Conservation (phyloP, 108 stramenopile species). For the Pseudonitzschia multiseries region DNA sequence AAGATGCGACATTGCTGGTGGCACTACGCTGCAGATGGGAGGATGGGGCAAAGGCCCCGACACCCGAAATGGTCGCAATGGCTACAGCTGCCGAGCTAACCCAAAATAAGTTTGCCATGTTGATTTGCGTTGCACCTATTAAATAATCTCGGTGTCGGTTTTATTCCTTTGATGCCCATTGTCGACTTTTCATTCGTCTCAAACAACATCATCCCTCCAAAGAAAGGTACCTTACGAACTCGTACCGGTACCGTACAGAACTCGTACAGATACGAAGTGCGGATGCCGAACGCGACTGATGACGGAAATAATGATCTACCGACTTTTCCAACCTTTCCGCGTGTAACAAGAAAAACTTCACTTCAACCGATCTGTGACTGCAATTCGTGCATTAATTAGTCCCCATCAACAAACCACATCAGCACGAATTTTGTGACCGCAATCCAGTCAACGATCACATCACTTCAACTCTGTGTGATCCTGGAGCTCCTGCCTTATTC, state of each 20-base stretch:
- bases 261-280: no score
- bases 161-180: background rate
- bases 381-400: background rate
- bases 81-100: background rate
- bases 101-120: conserved; percentile 8
- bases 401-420: background rate
- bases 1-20: background rate
- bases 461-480: background rate
- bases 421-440: background rate
- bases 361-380: conserved; percentile 12
- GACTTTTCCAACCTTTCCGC: background rate
- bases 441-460: background rate
- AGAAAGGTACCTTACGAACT: background rate
- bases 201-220: background rate
- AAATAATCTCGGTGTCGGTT: background rate
- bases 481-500: background rate
- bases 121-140: background rate
- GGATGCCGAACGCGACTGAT: no score
- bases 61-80: background rate
- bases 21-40: background rate
- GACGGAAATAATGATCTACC: no score
- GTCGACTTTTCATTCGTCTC: background rate
- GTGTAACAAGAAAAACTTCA: conserved; percentile 7
- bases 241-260: no score
- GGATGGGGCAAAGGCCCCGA: conserved; percentile 14